Conservation (phyloP, 106 monocot genomes). For the Ottelia alismoides region DNA sequence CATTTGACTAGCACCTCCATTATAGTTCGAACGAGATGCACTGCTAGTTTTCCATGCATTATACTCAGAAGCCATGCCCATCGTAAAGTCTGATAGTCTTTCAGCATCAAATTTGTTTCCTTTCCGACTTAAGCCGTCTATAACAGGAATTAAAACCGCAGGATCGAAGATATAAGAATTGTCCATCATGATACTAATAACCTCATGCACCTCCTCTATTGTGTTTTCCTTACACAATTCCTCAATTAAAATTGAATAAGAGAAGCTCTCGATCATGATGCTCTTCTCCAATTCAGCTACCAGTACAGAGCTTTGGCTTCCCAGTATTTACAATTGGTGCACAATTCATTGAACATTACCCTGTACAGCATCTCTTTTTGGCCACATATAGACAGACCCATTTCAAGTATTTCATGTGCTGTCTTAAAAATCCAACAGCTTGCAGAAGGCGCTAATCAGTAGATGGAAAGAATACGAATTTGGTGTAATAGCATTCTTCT, state of each 20-base stretch:
- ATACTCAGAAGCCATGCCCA: slow-evolving; percentile 48
- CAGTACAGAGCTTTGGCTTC: slow-evolving; percentile 52
- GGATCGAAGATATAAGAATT: slow-evolving; percentile 65
- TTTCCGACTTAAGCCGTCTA: slow-evolving; percentile 49
- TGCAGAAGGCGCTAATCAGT: slow-evolving; percentile 59
- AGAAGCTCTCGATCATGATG: slow-evolving; percentile 34
- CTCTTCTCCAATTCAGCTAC: slow-evolving; percentile 35
- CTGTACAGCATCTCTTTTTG: slow-evolving; percentile 59
- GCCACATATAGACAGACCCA: slow-evolving; percentile 38
- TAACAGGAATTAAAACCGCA: slow-evolving; percentile 66
- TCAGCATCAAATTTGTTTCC: slow-evolving; percentile 66
- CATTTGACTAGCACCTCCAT: neutral
- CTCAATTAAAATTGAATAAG: slow-evolving; percentile 49
- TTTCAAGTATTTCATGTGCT: slow-evolving; percentile 40
- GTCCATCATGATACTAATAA: slow-evolving; percentile 39
- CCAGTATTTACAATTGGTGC: slow-evolving; percentile 32
- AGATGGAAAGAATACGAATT: slow-evolving; percentile 63
- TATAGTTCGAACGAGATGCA: neutral
- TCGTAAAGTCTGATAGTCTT: slow-evolving; percentile 67
- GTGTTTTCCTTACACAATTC: slow-evolving; percentile 60
- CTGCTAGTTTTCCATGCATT: slow-evolving; percentile 14
- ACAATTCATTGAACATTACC: slow-evolving; percentile 58
- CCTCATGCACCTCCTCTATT: slow-evolving; percentile 37
- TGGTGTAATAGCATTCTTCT: slow-evolving; percentile 33
- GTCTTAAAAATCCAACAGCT: slow-evolving; percentile 40